Evolutionary conservation across 768 basidiomycete species (phyloP).

Genomic region (Lactarius evosmus): DNA sequence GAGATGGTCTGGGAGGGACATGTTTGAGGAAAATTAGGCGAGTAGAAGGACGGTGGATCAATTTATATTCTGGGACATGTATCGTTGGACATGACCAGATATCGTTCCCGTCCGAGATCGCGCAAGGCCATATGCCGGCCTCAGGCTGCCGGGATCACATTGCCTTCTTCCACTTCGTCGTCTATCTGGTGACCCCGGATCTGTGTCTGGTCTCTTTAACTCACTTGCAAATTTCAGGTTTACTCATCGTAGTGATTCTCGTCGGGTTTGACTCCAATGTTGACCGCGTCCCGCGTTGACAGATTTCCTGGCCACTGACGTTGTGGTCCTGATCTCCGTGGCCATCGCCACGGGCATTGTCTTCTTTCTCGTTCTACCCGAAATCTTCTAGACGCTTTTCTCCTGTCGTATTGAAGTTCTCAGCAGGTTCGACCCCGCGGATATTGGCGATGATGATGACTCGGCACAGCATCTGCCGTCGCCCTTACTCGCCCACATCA

Average conservation of each 20-base stretch:
- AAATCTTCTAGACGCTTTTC: constrained; percentile 87
- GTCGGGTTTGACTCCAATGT: constrained; percentile 16
- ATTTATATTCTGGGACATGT: not conserved
- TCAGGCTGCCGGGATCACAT: too few relatives aligned
- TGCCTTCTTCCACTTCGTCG: too few relatives aligned
- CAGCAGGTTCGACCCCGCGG: constrained; percentile 57
- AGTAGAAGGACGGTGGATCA: not conserved
- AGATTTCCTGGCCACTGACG: constrained; percentile 88
- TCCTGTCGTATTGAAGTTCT: constrained; percentile 73
- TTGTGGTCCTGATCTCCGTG: constrained; percentile 96
- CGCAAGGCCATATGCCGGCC: too few relatives aligned
- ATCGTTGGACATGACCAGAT: too few relatives aligned
- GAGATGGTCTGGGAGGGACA: constrained; percentile 37
- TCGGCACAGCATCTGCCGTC: constrained; percentile 76
- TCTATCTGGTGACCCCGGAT: constrained; percentile 62
- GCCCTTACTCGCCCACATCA: constrained; percentile 85
- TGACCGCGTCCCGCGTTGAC: constrained; percentile 22
- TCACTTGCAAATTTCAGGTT: constrained; percentile 80
- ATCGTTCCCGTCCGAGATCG: too few relatives aligned
- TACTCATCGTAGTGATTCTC: constrained; percentile 57
- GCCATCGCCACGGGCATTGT: constrained; percentile 94
- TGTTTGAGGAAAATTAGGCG: constrained; percentile 10
- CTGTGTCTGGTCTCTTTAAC: constrained; percentile 76
- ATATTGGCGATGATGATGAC: constrained; percentile 71
- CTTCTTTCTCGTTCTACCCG: constrained; percentile 79